Evolutionary conservation across 345 rosid genomes (phyloP), one percentile per base, ranked within the genome.

Genomic region (Tarenaya hassleriana): DNA sequence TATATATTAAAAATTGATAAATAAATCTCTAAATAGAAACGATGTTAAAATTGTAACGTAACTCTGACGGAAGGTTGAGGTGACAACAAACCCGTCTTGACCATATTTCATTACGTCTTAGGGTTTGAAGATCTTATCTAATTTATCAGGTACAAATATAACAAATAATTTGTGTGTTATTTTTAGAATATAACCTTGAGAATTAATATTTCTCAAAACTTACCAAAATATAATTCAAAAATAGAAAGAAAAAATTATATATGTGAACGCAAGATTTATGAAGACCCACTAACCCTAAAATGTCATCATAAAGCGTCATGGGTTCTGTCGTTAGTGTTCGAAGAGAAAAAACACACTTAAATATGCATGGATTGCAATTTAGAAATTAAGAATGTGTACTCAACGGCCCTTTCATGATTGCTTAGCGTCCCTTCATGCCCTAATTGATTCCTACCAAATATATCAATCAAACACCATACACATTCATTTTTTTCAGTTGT

Each of bases 271-370:
- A 56, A 39, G 31, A 15, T 0, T n/a, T 56, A 16, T 16, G 19
- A 41, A 46, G 60, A 52, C 33, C 56, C 41, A 65, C 49, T 45
- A 38, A 58, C 45, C 48, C 61, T 58, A 51, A 40, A 13, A 59
- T 58, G 70, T 1, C 65, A 66, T 66, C 70, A 66, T 13, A 33
- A 59, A 59, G 60, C 70, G 70, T 66, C 70, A 66, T 41, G 64
- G 54, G 52, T 58, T 55, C 51, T 66, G 63, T 24, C 29, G 29
- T 24, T 24, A 5, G 29, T 24, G 5, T 24, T 24, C 3, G 29
- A 5, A 5, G 5, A 24, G 5, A 24, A 5, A 24, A 24, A 24
- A n/a, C n/a, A n/a, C n/a, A n/a, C n/a, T n/a, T n/a, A n/a, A n/a
- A 5, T 24, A 24, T 24, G 51, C 29, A 57, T 57, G 48, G 44